These are phyloP conservation scores for Suhomyces choctaworum DNA, from an alignment of 1,139 yeast species.

Conservation along the genomic window DNA sequence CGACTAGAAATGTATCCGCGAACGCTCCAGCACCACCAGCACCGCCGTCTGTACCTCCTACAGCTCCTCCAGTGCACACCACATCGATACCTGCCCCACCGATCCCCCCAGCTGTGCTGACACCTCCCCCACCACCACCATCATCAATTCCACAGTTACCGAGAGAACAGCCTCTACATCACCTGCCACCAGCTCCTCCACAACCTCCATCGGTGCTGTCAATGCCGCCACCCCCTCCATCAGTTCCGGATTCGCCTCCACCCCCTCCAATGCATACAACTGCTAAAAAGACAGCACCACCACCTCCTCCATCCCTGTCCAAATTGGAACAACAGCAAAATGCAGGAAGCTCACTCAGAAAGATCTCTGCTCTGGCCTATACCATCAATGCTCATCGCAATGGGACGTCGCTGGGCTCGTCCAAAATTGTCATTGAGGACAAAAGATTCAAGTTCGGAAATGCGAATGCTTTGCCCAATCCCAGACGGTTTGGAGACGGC, in stretches of 20 bases:
- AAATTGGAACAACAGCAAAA: slow-evolving; percentile 46
- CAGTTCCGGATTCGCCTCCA: slow-evolving; percentile 15
- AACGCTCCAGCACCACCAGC: slow-evolving; percentile 14
- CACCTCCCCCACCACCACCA: slow-evolving; percentile 10
- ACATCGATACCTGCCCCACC: slow-evolving; percentile 14
- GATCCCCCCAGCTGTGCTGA: slow-evolving; percentile 20
- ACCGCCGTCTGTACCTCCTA: slow-evolving; percentile 1
- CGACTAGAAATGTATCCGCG: slow-evolving; percentile 11
- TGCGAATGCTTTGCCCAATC: slow-evolving; percentile 73
- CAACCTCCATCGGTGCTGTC: slow-evolving; percentile 8
- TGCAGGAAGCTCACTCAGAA: slow-evolving; percentile 52
- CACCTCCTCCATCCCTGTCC: slow-evolving; percentile 36
- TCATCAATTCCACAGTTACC: slow-evolving; percentile 9
- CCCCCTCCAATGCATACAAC: slow-evolving; percentile 12
- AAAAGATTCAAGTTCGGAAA: slow-evolving; percentile 71
- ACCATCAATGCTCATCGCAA: slow-evolving; percentile 41
- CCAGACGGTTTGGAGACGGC: slow-evolving; percentile 67
- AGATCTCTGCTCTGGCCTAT: slow-evolving; percentile 58
- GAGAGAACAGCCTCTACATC: not conserved
- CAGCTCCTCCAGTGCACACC: slow-evolving; percentile 12
- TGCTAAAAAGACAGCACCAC: slow-evolving; percentile 12
- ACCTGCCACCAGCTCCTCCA: slow-evolving; percentile 11
- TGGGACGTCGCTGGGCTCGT: slow-evolving; percentile 13
- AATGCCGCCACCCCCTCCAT: slow-evolving; percentile 13
- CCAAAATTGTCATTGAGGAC: slow-evolving; percentile 62